Evolutionary conservation across 2,329 filamentous ascomycete genomes (phyloP).

Genomic region (Massarina eburnea): DNA sequence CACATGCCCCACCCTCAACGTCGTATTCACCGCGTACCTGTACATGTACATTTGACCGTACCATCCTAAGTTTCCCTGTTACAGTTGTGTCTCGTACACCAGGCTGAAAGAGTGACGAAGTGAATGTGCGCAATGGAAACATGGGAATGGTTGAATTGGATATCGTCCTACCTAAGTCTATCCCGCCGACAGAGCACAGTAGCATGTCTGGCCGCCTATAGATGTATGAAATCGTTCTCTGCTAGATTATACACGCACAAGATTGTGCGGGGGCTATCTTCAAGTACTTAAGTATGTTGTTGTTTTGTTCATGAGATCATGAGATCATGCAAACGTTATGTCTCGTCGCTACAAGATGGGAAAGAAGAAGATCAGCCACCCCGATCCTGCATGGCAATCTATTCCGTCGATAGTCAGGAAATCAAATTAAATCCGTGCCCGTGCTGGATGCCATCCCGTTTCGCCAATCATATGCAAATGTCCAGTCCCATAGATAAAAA

Average conservation of each 20-base stretch:
- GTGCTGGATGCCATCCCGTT: not conserved
- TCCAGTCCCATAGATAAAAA: not conserved
- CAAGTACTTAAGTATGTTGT: too few species aligned
- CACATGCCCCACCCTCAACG: not conserved
- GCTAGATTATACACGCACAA: not conserved
- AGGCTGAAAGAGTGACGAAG: not conserved
- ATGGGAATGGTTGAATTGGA: not conserved
- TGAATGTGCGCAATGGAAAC: not conserved
- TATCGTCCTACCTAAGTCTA: not conserved
- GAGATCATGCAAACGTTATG: not conserved
- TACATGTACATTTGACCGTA: too few species aligned
- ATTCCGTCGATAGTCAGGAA: too few species aligned
- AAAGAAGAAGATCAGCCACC: too few species aligned
- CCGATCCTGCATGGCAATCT: too few species aligned
- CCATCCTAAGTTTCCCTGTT: too few species aligned
- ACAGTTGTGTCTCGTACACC: too few species aligned
- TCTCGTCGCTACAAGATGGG: not conserved
- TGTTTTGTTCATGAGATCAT: too few species aligned
- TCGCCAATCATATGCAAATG: not conserved
- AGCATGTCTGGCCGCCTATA: too few species aligned
- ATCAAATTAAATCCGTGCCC: too few species aligned
- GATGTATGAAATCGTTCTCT: not conserved
- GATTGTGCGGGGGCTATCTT: not conserved
- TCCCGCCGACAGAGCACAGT: not conserved
- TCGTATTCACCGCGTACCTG: not conserved